Percentiles rank a stretch among this genome's conserved stretches.
phyloP scores from a whole-genome alignment of 2,329 filamentous ascomycete species.

The Alternaria conjuncta region DNA sequence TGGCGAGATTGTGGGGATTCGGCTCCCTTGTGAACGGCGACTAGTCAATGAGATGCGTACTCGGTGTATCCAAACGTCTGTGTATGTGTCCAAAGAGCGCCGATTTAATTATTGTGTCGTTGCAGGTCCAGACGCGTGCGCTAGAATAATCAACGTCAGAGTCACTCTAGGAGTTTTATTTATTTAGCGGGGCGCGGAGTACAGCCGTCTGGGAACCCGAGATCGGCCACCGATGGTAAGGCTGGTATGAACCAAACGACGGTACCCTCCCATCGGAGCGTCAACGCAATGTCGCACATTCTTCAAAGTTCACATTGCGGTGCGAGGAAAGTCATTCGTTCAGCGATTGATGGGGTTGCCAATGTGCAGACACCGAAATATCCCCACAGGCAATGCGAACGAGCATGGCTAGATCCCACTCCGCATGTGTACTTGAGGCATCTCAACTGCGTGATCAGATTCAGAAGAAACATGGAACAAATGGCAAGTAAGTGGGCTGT shows the following conservation, averaged over 20 bases:
- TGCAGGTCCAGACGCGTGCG: conserved; percentile 11
- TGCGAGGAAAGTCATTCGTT: background rate
- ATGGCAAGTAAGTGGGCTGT: background rate
- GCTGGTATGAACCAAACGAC: background rate
- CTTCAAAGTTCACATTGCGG: background rate
- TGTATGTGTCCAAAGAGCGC: background rate
- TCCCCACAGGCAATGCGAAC: background rate
- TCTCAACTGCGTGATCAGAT: background rate
- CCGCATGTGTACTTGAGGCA: background rate
- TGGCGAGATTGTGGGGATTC: background rate
- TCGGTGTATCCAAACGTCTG: background rate
- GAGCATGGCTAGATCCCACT: background rate
- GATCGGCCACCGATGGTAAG: conserved; percentile 10
- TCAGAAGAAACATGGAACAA: background rate
- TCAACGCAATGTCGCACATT: background rate
- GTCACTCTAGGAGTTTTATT: conserved; percentile 29
- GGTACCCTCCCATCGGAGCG: background rate
- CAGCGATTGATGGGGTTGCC: background rate
- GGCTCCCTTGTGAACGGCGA: conserved; percentile 6
- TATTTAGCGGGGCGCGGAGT: conserved; percentile 30
- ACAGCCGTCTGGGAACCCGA: conserved; percentile 22
- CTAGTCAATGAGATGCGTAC: background rate
- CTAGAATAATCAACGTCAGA: conserved; percentile 20
- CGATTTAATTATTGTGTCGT: background rate
- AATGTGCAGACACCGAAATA: background rate